phyloP scores from a whole-genome alignment of 805 yeast species.

The Ogataea zsoltii region DNA sequence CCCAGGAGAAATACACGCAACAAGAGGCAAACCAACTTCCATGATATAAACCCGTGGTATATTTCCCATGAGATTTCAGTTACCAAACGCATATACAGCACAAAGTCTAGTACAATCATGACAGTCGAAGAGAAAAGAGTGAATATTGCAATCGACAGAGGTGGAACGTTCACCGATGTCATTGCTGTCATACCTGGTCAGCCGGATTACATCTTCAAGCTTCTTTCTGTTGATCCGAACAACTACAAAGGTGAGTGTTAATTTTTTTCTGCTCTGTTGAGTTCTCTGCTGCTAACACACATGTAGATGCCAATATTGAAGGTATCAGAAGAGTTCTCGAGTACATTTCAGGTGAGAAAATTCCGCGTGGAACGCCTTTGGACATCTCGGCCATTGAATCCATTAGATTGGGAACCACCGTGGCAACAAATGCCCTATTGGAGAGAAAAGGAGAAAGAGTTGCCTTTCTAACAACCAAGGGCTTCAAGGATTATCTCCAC shows the following conservation, averaged over 20 bases:
- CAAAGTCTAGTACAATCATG: too few species aligned
- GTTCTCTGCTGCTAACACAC: too few species aligned
- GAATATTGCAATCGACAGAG: slow-evolving; percentile 24
- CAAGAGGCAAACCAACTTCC: background rate
- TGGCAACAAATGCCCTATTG: slow-evolving; percentile 24
- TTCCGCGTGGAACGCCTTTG: slow-evolving; percentile 18
- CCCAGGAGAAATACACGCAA: background rate
- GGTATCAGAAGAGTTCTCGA: slow-evolving; percentile 26
- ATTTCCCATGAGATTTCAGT: too few species aligned
- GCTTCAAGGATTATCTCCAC: slow-evolving; percentile 31
- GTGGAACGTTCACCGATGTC: slow-evolving; percentile 50
- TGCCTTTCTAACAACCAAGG: slow-evolving; percentile 28
- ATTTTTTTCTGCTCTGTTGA: background rate
- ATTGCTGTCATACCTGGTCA: slow-evolving; percentile 44
- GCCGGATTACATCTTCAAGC: slow-evolving; percentile 36
- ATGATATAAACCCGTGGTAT: too few species aligned
- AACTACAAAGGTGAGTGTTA: slow-evolving; percentile 16
- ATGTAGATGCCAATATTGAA: slow-evolving; percentile 26
- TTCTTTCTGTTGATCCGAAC: slow-evolving; percentile 25
- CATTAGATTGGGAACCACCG: slow-evolving; percentile 28
- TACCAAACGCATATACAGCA: too few species aligned
- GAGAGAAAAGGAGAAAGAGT: slow-evolving; percentile 21
- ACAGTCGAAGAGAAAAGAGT: slow-evolving; percentile 7
- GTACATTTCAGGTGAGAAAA: slow-evolving; percentile 9
- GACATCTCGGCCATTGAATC: slow-evolving; percentile 19